Conservation (phyloP, 352 stramenopile genomes). For the Phytophthora cajani region DNA sequence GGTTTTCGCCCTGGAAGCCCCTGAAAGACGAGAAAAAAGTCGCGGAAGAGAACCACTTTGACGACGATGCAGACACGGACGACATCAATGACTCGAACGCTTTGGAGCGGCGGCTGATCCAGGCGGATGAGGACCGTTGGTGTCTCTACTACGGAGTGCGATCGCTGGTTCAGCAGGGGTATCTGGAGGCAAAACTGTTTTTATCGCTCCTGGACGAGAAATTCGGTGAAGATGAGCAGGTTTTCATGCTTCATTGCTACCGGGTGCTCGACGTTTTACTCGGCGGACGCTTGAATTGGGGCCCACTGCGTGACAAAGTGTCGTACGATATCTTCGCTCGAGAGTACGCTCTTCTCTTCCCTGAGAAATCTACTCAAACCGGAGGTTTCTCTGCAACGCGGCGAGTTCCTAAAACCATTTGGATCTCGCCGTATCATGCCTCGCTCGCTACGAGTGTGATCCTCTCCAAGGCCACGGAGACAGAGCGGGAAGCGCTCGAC, state of each 20-base stretch:
- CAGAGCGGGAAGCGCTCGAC: constrained; percentile 59
- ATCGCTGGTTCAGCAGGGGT: constrained; percentile 80
- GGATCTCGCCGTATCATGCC: constrained; percentile 82
- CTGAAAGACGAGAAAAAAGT: constrained; percentile 70
- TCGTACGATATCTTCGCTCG: constrained; percentile 64
- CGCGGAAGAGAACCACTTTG: constrained; percentile 21
- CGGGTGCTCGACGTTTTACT: constrained; percentile 79
- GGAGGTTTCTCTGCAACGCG: neutral
- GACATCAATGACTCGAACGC: constrained; percentile 17
- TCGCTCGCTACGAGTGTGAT: constrained; percentile 78
- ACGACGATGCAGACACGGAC: constrained; percentile 10
- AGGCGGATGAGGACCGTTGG: constrained; percentile 92
- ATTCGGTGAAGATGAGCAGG: constrained; percentile 91
- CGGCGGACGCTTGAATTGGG: constrained; percentile 63
- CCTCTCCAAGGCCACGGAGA: constrained; percentile 72
- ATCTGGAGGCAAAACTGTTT: constrained; percentile 92
- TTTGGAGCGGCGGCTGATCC: constrained; percentile 48
- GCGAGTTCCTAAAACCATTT: constrained; percentile 73
- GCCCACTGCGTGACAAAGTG: constrained; percentile 58
- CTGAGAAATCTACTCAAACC: neutral
- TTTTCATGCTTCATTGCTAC: constrained; percentile 92
- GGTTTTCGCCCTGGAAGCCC: constrained; percentile 84
- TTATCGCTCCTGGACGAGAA: constrained; percentile 93
- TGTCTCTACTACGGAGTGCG: constrained; percentile 95
- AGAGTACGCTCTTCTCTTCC: constrained; percentile 54